phyloP scores from a whole-genome alignment of 331 rosid species.

The Stylosanthes scabra region DNA sequence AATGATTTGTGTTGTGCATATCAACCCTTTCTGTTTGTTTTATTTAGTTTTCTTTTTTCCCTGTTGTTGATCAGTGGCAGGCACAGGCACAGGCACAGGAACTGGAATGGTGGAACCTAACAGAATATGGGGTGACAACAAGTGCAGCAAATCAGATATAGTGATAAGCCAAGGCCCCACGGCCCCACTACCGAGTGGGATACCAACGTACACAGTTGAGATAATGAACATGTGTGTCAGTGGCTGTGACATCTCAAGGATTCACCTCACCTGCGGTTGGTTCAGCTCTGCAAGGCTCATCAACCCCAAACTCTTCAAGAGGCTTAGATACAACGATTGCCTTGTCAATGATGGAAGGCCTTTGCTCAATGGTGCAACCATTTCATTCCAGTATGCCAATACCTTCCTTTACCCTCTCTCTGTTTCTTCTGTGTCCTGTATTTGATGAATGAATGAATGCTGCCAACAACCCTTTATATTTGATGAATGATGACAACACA shows the following conservation, averaged over 20 bases:
- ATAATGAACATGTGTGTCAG: conserved; percentile 72
- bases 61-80: not conserved
- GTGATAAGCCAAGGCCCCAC: conserved; percentile 84
- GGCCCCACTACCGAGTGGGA: conserved; percentile 79
- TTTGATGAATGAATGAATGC: not conserved
- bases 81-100: not conserved
- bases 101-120: conserved; percentile 59
- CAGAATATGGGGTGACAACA: conserved; percentile 78
- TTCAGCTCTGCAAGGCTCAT: conserved; percentile 90
- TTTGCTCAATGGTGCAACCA: conserved; percentile 60
- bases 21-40: not conserved
- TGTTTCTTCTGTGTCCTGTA: conserved; percentile 66
- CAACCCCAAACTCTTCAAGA: conserved; percentile 88
- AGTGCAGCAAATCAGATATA: conserved; percentile 70
- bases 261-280: conserved; percentile 89
- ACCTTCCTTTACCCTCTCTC: conserved; percentile 73
- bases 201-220: conserved; percentile 85
- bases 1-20: not conserved
- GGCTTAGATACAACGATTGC: conserved; percentile 79
- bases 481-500: too few relatives aligned
- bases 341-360: conserved; percentile 86
- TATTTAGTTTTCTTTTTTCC: not conserved
- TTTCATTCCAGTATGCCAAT: conserved; percentile 83
- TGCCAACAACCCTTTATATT: too few relatives aligned
- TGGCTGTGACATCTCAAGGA: conserved; percentile 74